Base-by-base conservation (phyloP, 768 basidiomycete species). In the Porphyrellus cyaneotinctus region DNA sequence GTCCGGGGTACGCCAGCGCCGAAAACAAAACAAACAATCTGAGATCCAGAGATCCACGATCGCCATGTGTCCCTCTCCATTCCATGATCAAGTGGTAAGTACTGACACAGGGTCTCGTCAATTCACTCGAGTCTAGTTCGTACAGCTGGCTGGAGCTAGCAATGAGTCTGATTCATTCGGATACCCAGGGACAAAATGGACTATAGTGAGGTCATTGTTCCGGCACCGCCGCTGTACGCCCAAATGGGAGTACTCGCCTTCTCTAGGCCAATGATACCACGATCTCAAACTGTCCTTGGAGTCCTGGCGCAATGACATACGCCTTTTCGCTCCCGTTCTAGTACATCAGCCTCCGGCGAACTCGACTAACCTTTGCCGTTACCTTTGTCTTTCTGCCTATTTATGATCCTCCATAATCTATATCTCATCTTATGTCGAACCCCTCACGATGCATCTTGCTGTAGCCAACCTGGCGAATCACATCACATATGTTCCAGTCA, bases 21-120 rank as follows among this genome's bases (percentile, higher is more conserved):
- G 68, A 67, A 64, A 43, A 59, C 64, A 69, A 58, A 61, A 42
- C 20, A 59, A 65, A 60, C 55, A 60, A 69, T 69, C 68, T 69
- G 7, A 69, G 66, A 70, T 70, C 48, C 35, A n/a, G 17, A 52
- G 54, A 64, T 64, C 52, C n/a, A 11, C 31, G 55, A 65, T 63
- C 63, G 23, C 37, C 39, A 22, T 17, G 37, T 38, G 20, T 37
- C 9, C 31, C 45, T 43, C 45, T 48, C 37, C 53, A 22, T 43
- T 28, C 41, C 50, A 42, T 52, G 55, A 23, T 39, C 28, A 31
- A 17, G 15, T 24, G 23, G 8, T 17, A 8, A 17, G 8, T n/a
- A 28, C 32, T 35, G 8, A 20, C 24, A 11, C 26, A 43, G 33
- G 26, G 41, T 43, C 31, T 44, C 30, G 24, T 43, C 28, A 30